A percentile compares a stretch with the other conserved stretches of the same genome.
These are phyloP conservation scores for Lasiodiplodia sp. DNA, from an alignment of 2,329 filamentous ascomycete genomes.

Conservation along the genomic window DNA sequence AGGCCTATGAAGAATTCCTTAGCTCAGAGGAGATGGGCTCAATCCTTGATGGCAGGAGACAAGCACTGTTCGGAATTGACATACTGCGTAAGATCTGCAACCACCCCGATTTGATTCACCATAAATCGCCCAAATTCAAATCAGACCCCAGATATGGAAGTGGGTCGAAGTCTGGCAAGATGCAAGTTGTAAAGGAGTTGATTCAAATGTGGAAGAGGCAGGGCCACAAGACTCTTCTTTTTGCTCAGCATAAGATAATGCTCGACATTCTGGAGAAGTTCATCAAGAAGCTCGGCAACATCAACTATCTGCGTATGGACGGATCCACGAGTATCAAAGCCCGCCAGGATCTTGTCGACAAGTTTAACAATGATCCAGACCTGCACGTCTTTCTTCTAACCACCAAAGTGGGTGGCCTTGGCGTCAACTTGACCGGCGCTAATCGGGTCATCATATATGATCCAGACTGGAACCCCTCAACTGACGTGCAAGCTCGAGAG, in stretches of 20 bases:
- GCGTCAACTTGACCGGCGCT: slow-evolving; percentile 92
- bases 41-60: slow-evolving; percentile 76
- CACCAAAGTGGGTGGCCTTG: slow-evolving; percentile 92
- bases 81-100: slow-evolving; percentile 96
- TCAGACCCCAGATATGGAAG: slow-evolving; percentile 69
- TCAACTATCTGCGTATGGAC: slow-evolving; percentile 90
- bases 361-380: slow-evolving; percentile 83
- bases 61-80: slow-evolving; percentile 89
- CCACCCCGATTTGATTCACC: slow-evolving; percentile 87
- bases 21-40: slow-evolving; percentile 84
- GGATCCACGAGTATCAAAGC: slow-evolving; percentile 87
- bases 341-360: slow-evolving; percentile 88
- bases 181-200: slow-evolving; percentile 90
- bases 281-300: slow-evolving; percentile 69
- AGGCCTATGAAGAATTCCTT: slow-evolving; percentile 82
- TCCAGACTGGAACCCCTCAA: slow-evolving; percentile 98
- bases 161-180: slow-evolving; percentile 84
- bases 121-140: slow-evolving; percentile 38
- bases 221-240: slow-evolving; percentile 93
- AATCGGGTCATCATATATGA: slow-evolving; percentile 98
- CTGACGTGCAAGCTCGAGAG: slow-evolving; percentile 92
- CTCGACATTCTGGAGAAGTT: slow-evolving; percentile 91
- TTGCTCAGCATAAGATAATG: slow-evolving; percentile 94
- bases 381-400: slow-evolving; percentile 92
- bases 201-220: slow-evolving; percentile 87